These are phyloP conservation scores for Cutaneotrichosporon sp. DNA, from an alignment of 1,284 basidiomycete genomes.

Conservation along the genomic window DNA sequence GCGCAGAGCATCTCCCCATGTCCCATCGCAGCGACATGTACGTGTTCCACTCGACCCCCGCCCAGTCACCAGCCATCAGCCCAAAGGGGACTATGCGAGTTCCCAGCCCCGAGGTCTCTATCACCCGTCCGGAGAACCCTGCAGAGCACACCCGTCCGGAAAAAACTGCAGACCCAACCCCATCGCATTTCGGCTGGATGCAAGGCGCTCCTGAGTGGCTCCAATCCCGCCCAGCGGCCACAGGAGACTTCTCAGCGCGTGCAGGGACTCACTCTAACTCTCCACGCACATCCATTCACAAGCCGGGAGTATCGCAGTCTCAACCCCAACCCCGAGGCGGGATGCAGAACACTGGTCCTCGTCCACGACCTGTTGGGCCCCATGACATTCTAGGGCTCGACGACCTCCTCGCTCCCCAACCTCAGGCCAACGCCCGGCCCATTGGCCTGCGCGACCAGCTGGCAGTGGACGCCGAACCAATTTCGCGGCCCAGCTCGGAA, in stretches of 20 bases:
- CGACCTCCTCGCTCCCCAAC: neutral
- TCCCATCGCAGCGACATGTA: neutral
- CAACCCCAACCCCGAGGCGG: neutral
- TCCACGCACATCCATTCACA: neutral
- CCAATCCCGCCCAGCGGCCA: neutral
- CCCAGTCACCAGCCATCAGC: neutral
- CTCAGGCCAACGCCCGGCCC: neutral
- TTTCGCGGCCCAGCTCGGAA: neutral
- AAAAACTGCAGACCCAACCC: no score
- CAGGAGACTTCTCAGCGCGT: neutral
- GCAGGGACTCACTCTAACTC: no score
- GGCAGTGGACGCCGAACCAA: neutral
- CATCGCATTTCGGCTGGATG: neutral
- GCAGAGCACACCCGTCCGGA: neutral
- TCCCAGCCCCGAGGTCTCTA: neutral
- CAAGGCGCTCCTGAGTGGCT: neutral
- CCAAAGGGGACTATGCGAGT: neutral
- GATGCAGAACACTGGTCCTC: neutral
- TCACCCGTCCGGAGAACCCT: neutral
- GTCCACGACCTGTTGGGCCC: neutral
- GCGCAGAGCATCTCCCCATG: neutral
- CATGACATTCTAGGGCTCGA: neutral
- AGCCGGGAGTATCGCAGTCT: neutral
- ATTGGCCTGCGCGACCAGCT: neutral
- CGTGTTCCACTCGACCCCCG: neutral